Conservation (phyloP, 139 green algal genomes). For the Chlorella sp. region DNA sequence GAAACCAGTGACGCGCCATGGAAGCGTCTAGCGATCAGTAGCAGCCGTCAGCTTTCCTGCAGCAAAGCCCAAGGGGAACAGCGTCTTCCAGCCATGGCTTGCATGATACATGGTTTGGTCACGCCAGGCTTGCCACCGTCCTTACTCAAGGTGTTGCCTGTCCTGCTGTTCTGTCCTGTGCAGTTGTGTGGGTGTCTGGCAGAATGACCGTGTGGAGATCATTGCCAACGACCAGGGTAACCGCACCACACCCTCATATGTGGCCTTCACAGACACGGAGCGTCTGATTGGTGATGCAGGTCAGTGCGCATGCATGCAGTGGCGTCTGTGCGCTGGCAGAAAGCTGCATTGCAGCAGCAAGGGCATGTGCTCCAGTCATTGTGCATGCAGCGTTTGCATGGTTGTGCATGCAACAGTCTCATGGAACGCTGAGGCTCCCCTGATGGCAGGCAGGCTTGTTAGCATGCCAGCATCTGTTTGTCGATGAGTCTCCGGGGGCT, state of each 20-base stretch:
- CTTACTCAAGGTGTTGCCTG: not conserved
- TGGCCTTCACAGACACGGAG: conserved; percentile 97
- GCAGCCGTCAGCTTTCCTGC: no score
- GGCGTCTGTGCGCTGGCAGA: not conserved
- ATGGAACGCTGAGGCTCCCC: no score
- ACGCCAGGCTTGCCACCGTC: not conserved
- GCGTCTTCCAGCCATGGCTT: no score
- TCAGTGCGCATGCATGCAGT: conserved; percentile 91
- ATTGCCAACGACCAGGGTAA: conserved; percentile 94
- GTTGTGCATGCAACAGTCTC: not conserved
- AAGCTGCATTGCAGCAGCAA: no score
- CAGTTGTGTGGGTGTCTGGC: conserved; percentile 81
- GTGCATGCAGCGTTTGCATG: no score
- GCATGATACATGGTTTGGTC: not conserved
- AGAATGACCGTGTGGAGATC: conserved; percentile 90
- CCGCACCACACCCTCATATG: conserved; percentile 91
- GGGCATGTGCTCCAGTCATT: no score
- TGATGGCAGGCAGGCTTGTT: no score
- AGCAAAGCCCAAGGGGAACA: no score
- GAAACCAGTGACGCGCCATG: no score
- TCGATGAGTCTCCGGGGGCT: no score
- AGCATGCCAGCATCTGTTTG: not conserved
- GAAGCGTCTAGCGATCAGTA: no score
- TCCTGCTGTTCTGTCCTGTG: conserved; percentile 19
- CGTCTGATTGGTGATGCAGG: conserved; percentile 92